Conservation (phyloP, 192 early-diverging fungal genomes). For the Linnemannia schmuckeri region DNA sequence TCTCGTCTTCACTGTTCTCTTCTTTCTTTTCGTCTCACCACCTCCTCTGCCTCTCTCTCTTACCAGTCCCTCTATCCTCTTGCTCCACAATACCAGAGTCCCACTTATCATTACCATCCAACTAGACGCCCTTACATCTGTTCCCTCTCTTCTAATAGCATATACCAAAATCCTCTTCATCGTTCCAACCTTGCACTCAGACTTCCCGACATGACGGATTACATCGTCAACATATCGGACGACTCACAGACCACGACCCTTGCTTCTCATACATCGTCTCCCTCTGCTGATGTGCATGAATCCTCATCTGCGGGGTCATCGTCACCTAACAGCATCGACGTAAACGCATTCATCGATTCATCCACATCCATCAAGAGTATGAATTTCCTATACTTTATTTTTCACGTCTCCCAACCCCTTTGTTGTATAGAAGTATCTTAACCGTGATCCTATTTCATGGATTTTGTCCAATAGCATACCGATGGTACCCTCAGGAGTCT, state of each 20-base stretch:
- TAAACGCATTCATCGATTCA: neutral
- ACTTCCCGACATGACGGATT: neutral
- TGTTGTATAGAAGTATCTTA: neutral
- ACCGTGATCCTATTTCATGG: neutral
- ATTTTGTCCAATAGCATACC: neutral
- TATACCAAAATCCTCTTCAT: neutral
- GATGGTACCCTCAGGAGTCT: neutral
- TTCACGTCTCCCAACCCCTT: neutral
- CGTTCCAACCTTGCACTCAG: neutral
- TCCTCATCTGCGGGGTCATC: neutral
- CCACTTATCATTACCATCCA: no score
- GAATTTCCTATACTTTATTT: neutral
- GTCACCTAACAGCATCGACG: neutral
- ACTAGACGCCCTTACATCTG: no score
- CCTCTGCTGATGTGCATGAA: neutral
- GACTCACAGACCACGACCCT: neutral
- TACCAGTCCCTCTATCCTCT: no score
- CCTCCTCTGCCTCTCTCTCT: no score
- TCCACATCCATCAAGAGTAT: neutral
- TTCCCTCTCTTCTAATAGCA: no score
- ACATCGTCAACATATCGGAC: neutral
- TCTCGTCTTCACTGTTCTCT: no score
- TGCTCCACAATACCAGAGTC: no score
- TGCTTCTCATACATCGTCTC: no score
- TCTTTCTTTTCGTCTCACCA: no score